Evolutionary conservation across 106 monocot species (phyloP), one percentile per base, ranked within the genome.

Genomic region (Phalaenopsis aphrodite): DNA sequence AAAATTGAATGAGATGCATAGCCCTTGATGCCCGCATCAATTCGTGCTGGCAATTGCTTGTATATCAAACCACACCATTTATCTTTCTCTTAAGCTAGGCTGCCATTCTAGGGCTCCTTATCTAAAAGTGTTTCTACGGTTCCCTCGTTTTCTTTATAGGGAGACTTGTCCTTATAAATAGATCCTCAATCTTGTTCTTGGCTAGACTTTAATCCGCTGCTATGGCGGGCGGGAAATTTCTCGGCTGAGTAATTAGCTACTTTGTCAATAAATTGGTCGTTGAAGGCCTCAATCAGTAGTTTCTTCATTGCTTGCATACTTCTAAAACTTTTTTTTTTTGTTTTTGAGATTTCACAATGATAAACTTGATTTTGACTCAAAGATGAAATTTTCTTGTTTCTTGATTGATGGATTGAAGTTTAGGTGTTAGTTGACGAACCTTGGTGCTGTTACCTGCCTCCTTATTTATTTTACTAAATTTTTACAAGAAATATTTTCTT

Each of bases 271-370:
- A 83, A 58, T 78, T 78, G 38, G 57, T 83, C 7, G 83, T 83
- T 8, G 83, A 83, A 74, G 83, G 83, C 4, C 83, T 83, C 12
- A 78, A 83, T 46, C 78, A 74, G 78, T 78, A 72, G 56, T 19
- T 55, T 30, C 23, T 11, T 76, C 41, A 0, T 12, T 24, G 64
- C n/a, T 65, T 65, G 14, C 14, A 15, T 71, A 71, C 15, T 41
- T 16, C 10, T 71, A 1, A 71, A 39, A 10, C 15, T 71, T 39
- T 71, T 71, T 8, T 6, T 71, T 14, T 71, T 16, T 24, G 30
- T 30, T 30, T 30, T 30, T 65, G 6, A 30, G 30, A 24, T 65
- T 65, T 65, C 24, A 65, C 23, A 8, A 8, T 24, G 64, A 65
- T 10, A 21, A 23, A 6, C 64, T 5, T 65, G 64, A 65, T 24